Evolutionary conservation across 768 basidiomycete species (phyloP).

Genomic region (Collybia sp.): DNA sequence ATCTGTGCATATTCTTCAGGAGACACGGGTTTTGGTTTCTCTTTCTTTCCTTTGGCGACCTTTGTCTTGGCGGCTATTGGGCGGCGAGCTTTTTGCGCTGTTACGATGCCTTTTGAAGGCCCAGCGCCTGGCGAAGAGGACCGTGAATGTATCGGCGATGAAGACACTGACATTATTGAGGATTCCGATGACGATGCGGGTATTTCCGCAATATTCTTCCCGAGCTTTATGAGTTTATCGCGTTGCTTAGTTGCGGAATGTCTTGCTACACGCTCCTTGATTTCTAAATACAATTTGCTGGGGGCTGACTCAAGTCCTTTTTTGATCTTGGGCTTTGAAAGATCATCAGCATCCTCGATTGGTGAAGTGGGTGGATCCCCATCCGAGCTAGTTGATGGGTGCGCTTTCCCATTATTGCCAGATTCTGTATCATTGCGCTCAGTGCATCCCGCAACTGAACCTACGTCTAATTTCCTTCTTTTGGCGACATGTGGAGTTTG

Average conservation of each 20-base stretch:
- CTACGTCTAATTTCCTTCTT: no score
- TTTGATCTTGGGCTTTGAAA: slow-evolving; percentile 8
- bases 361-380: slow-evolving; percentile 23
- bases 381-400: no score
- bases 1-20: slow-evolving; percentile 52
- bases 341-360: slow-evolving; percentile 25
- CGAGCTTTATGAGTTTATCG: slow-evolving; percentile 24
- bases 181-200: slow-evolving; percentile 19
- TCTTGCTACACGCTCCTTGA: slow-evolving; percentile 29
- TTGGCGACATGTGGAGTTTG: no score
- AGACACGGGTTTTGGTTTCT: slow-evolving; percentile 35
- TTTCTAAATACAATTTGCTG: slow-evolving; percentile 25
- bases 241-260: slow-evolving; percentile 20
- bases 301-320: slow-evolving; percentile 14
- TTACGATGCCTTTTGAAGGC: slow-evolving; percentile 4
- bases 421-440: no score
- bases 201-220: slow-evolving; percentile 5
- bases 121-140: slow-evolving; percentile 18
- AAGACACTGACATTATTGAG: slow-evolving; percentile 24
- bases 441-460: no score
- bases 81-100: slow-evolving; percentile 1
- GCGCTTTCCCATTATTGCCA: no score
- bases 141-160: slow-evolving; percentile 21
- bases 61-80: slow-evolving; percentile 18
- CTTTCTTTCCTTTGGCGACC: slow-evolving; percentile 21